These are phyloP conservation scores for Alternaria hordeiaustralica DNA, from an alignment of 2,329 filamentous ascomycete genomes.

Conservation along the genomic window DNA sequence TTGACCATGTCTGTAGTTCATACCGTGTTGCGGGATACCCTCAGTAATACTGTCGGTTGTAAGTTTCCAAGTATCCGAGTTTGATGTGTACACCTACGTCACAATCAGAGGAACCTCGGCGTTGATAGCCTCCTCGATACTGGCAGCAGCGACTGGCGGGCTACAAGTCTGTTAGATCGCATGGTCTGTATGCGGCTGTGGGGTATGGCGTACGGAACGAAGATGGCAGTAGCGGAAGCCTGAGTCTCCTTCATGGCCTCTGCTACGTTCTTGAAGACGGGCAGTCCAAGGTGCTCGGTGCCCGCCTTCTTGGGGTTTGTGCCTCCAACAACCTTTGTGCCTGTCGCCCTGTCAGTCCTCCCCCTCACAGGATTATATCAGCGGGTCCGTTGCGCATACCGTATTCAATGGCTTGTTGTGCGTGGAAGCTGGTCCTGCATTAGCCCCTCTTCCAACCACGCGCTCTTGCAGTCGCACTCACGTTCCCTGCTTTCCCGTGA, in stretches of 20 bases:
- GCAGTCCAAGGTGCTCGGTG: slow-evolving; percentile 83
- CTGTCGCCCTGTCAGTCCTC: slow-evolving; percentile 56
- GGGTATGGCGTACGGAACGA: slow-evolving; percentile 75
- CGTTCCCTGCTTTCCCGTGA: slow-evolving; percentile 96
- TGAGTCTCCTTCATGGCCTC: slow-evolving; percentile 91
- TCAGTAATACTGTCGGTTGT: slow-evolving; percentile 75
- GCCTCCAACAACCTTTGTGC: slow-evolving; percentile 96
- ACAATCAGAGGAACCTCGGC: slow-evolving; percentile 95
- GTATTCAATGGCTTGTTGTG: slow-evolving; percentile 97
- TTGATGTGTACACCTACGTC: slow-evolving; percentile 61
- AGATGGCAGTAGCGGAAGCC: slow-evolving; percentile 91
- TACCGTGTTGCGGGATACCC: slow-evolving; percentile 96
- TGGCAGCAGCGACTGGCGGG: slow-evolving; percentile 86
- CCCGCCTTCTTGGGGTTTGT: slow-evolving; percentile 99
- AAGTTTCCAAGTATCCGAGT: slow-evolving; percentile 27
- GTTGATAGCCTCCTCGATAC: slow-evolving; percentile 94
- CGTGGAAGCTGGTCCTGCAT: slow-evolving; percentile 79
- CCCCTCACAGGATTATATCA: slow-evolving; percentile 19
- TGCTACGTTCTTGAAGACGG: slow-evolving; percentile 88
- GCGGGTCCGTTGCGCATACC: slow-evolving; percentile 63
- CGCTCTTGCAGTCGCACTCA: slow-evolving; percentile 35
- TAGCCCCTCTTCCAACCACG: slow-evolving; percentile 15
- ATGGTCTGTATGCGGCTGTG: background rate
- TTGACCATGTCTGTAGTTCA: slow-evolving; percentile 31
- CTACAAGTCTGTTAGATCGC: slow-evolving; percentile 56